Conservation (phyloP, 176 grass and related monocot species). For the Thalia dealbata region DNA sequence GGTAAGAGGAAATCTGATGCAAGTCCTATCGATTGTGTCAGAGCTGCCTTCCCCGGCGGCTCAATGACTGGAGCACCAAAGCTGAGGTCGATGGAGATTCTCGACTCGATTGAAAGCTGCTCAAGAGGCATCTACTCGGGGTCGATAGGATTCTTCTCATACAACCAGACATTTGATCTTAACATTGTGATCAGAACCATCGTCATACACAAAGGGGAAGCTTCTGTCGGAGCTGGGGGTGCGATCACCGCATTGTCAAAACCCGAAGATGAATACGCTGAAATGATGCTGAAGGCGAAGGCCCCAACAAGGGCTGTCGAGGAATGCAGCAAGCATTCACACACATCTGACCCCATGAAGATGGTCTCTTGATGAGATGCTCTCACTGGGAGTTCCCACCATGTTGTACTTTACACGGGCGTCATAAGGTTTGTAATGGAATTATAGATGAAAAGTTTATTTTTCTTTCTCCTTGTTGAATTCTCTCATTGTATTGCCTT, state of each 20-base stretch:
- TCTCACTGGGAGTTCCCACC: neutral
- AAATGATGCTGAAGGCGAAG: constrained; percentile 92
- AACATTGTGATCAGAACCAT: constrained; percentile 84
- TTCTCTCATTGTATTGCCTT: too few relatives aligned
- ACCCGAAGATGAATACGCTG: constrained; percentile 60
- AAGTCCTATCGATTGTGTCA: constrained; percentile 59
- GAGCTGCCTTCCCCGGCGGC: constrained; percentile 79
- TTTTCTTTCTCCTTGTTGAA: too few relatives aligned
- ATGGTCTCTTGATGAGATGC: constrained; percentile 2
- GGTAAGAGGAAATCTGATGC: constrained; percentile 46
- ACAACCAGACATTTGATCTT: constrained; percentile 72
- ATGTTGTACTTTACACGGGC: too few relatives aligned
- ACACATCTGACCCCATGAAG: neutral
- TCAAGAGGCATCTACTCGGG: constrained; percentile 91
- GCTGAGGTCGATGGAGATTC: constrained; percentile 89
- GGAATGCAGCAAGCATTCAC: neutral
- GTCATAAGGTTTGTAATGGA: too few relatives aligned
- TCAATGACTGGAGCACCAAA: constrained; percentile 95
- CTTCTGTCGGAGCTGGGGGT: constrained; percentile 60
- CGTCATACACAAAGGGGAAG: constrained; percentile 53
- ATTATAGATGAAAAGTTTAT: too few relatives aligned
- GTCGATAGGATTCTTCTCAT: constrained; percentile 80
- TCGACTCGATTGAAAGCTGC: constrained; percentile 64
- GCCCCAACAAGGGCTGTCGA: constrained; percentile 53
- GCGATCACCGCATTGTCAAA: constrained; percentile 61